Conservation (phyloP, 495 filamentous ascomycete genomes). For the Mycothermus thermophilus region DNA sequence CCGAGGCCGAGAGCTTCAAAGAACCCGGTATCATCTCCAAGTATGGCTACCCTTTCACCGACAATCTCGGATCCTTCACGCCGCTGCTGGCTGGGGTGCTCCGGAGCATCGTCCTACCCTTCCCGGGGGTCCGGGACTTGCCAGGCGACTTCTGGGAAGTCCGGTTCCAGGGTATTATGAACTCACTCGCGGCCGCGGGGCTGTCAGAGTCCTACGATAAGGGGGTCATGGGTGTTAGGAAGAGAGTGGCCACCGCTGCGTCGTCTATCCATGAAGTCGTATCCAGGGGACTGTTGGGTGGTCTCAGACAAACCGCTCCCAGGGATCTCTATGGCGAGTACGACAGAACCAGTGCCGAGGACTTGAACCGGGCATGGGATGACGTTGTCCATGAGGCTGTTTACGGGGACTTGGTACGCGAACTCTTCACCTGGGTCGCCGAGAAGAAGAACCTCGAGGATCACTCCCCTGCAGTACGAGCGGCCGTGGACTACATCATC, state of each 20-base stretch:
- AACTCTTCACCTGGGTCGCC: slow-evolving; percentile 40
- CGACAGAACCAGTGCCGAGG: slow-evolving; percentile 37
- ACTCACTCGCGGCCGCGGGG: slow-evolving; percentile 40
- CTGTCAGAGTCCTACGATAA: slow-evolving; percentile 60
- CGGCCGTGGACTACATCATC: slow-evolving; percentile 42
- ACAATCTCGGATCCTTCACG: slow-evolving; percentile 34
- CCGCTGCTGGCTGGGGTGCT: slow-evolving; percentile 47
- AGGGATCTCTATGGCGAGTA: slow-evolving; percentile 30
- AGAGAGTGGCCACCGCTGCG: slow-evolving; percentile 49
- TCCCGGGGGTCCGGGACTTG: slow-evolving; percentile 45
- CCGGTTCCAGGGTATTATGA: slow-evolving; percentile 31
- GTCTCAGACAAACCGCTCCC: slow-evolving; percentile 24
- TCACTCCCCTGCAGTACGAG: slow-evolving; percentile 40
- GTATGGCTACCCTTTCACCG: slow-evolving; percentile 47
- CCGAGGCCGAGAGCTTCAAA: slow-evolving; percentile 48
- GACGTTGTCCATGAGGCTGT: slow-evolving; percentile 42
- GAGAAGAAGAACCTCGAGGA: slow-evolving; percentile 41
- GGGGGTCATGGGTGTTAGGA: slow-evolving; percentile 46
- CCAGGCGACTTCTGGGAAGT: slow-evolving; percentile 43
- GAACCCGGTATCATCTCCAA: slow-evolving; percentile 35
- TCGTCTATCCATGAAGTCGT: slow-evolving; percentile 46
- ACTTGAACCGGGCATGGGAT: slow-evolving; percentile 41
- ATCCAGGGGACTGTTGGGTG: slow-evolving; percentile 41
- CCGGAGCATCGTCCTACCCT: slow-evolving; percentile 38
- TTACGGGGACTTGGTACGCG: slow-evolving; percentile 44